Evolutionary conservation across 371 early-diverging fungal species (phyloP), one percentile per base, ranked within the genome.

Genomic region (Apophysomyces elegans): DNA sequence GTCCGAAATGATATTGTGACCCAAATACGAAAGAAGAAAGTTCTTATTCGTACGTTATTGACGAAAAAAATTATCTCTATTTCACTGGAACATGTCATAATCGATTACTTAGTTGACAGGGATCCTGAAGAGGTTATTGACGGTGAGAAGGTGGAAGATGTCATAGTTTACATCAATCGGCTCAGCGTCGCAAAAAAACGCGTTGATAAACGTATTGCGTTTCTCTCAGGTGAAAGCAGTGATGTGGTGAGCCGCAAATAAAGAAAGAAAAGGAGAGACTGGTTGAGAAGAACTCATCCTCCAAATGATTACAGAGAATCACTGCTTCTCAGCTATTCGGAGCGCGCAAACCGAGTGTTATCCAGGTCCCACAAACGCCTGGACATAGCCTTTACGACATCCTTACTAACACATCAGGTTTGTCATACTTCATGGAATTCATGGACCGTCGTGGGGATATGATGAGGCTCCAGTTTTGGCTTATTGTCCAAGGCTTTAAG

Each of bases 391-490:
- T 82, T 11, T 62, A 71, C 12, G 88, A 89, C 38, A 85, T 90
- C 32, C 72, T 92, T 21, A 83, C 85, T 5, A 90, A 91, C 61
- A 84, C 90, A 0, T 68, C 87, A 0, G 88, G 91, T 0, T 67
- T 93, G 7, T 89, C 91, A 0, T 92, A 89, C 43, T 93, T 94
- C 74, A 90, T 89, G 80, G 95, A 94, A 74, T 93, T 88, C 67
- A 88, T 92, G 89, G 94, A 93, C 66, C 85, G 86, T 37, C 80
- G 83, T 14, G 88, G 88, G 1, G 84, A 81, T 59, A 83, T 87
- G 78, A 72, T 85, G 26, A 79, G 86, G 26, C 82, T 93, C 0
- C 91, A 92, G 66, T 93, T 91, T 63, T 94, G 91, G 91, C 68
- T 93, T 13, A 81, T 85, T 47, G 86, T 92, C 11, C 88, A 93